phyloP scores from a whole-genome alignment of 2,329 filamentous ascomycete species.

The Monosporascus sp. region DNA sequence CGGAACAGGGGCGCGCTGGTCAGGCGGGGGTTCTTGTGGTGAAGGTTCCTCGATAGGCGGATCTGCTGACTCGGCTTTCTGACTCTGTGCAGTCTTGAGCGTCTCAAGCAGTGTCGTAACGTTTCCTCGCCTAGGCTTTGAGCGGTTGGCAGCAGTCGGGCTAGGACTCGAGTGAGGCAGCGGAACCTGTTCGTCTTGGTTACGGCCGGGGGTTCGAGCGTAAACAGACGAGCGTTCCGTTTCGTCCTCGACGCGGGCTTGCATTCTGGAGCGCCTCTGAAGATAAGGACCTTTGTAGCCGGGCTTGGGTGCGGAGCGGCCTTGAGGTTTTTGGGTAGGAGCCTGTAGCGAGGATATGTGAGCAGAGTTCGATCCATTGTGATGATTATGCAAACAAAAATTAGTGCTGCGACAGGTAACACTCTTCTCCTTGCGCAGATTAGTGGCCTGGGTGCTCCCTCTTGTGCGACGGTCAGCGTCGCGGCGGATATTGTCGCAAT shows the following conservation, averaged over 20 bases:
- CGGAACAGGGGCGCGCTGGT: constrained; percentile 6
- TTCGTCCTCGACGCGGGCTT: constrained; percentile 49
- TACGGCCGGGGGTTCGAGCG: constrained; percentile 24
- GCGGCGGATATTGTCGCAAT: too few relatives aligned
- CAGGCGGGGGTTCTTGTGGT: constrained; percentile 8
- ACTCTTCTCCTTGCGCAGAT: neutral
- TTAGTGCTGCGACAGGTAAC: neutral
- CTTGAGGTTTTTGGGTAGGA: neutral
- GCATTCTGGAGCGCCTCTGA: constrained; percentile 43
- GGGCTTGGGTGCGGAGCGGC: neutral
- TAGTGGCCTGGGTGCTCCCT: neutral
- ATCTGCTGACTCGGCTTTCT: constrained; percentile 17
- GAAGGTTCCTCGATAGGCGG: constrained; percentile 5
- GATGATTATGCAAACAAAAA: neutral
- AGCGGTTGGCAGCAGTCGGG: constrained; percentile 12
- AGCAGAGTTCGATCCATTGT: neutral
- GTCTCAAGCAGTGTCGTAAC: constrained; percentile 29
- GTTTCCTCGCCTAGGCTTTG: constrained; percentile 23
- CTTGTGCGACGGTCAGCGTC: neutral
- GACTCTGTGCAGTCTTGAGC: constrained; percentile 24
- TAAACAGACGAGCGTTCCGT: constrained; percentile 37
- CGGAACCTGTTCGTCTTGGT: constrained; percentile 22
- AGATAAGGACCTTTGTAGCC: constrained; percentile 12
- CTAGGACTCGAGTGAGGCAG: constrained; percentile 7
- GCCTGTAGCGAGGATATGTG: neutral